Evolutionary conservation across 2,329 filamentous ascomycete genomes (phyloP).

Genomic region (Xylariomycetidae sp.): DNA sequence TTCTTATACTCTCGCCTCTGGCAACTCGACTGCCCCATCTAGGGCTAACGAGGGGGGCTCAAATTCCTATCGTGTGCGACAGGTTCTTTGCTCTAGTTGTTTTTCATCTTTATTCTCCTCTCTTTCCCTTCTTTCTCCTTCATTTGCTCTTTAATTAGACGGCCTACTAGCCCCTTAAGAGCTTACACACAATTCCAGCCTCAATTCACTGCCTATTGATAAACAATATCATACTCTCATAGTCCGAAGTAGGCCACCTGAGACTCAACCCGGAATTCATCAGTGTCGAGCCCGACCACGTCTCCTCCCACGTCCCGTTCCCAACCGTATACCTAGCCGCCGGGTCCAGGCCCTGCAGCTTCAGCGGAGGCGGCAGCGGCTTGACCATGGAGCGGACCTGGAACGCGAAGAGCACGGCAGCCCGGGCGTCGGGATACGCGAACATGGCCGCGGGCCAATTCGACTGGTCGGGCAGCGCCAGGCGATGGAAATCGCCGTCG

Average conservation of each 20-base stretch:
- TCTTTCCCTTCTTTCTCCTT: too few relatives aligned
- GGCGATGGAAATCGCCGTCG: constrained; percentile 54
- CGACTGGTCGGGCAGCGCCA: constrained; percentile 52
- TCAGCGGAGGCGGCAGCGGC: constrained; percentile 47
- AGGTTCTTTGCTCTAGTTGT: too few relatives aligned
- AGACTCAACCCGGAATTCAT: constrained; percentile 58
- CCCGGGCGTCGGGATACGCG: constrained; percentile 43
- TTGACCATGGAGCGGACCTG: constrained; percentile 50
- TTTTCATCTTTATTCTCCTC: too few relatives aligned
- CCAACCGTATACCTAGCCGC: constrained; percentile 48
- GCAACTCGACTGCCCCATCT: too few relatives aligned
- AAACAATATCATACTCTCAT: constrained; percentile 53
- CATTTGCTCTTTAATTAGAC: too few relatives aligned
- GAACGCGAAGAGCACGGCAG: constrained; percentile 56
- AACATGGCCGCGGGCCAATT: constrained; percentile 62
- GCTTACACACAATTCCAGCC: too few relatives aligned
- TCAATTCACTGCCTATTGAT: constrained; percentile 42
- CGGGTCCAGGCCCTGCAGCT: constrained; percentile 53
- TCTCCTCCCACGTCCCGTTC: constrained; percentile 36
- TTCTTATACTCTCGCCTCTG: too few relatives aligned
- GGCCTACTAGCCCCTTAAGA: too few relatives aligned
- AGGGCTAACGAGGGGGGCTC: too few relatives aligned
- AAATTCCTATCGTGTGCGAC: too few relatives aligned
- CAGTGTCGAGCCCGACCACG: constrained; percentile 53
- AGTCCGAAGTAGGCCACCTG: constrained; percentile 43